Base-by-base conservation (phyloP, 805 yeast species). In the Lipomyces starkeyi region DNA sequence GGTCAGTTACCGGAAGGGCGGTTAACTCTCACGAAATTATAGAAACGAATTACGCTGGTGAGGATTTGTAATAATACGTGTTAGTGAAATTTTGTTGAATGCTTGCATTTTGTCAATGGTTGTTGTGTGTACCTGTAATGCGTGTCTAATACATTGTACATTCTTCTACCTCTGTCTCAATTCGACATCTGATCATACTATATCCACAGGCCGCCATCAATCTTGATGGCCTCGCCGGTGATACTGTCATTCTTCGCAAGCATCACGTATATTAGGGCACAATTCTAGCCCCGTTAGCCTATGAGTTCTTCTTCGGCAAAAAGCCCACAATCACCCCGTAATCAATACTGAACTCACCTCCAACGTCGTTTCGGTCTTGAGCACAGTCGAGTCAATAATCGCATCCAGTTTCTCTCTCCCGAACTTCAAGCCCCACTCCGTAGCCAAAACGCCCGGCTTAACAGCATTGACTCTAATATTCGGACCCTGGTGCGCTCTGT, bases 1-100 rank as follows among this genome's bases (percentile, higher is more conserved):
- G 79, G 90, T 91, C 58, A 85, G 86, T 34, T 89, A 87, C 74
- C 81, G 88, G 54, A 88, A 87, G 75, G 85, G 73, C 20, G 74
- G 64, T 20, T 64, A 64, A 62, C 22, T n/a, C 13, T 43, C 20
- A 43, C 14, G 22, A n/a, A 37, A 2, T 35, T 47, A 17, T 55
- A 32, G 34, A 40, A 22, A 32, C 49, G 32, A 34, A 11, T 32
- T 20, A 4, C 29, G 59, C 11, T 11, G 49, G 8, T 4, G 49
- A 43, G 49, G 20, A 43, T 43, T 14, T 43, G 49, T 43, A 43
- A 43, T 7, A n/a, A 43, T 17, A 43, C 49, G 9, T 43, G 20
- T 17, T 13, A 40, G 17, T 40, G 17, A 40, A 40, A 5, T 40
- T 43, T 17, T 43, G 49, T 43, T 43, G 17, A 43, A n/a, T 43